Conservation (phyloP, 805 yeast genomes). For the Starmerella gropengiesseri region DNA sequence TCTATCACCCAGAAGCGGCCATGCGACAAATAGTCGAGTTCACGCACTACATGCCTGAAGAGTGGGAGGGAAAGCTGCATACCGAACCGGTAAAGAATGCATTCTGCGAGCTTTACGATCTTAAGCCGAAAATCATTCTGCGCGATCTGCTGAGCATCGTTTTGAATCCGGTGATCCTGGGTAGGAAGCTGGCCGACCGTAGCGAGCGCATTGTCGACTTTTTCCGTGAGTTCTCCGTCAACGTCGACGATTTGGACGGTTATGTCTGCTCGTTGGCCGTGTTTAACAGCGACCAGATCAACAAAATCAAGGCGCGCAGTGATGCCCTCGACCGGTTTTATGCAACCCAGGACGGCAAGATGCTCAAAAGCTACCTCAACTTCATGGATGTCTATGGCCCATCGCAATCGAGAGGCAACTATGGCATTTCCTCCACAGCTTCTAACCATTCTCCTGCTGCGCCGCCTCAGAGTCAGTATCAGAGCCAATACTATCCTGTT, state of each 20-base stretch:
- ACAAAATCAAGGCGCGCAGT: conserved; percentile 30
- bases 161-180: conserved; percentile 78
- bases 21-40: conserved; percentile 66
- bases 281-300: conserved; percentile 63
- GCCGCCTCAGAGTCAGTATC: neutral
- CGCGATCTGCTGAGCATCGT: conserved; percentile 74
- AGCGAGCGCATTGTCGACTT: conserved; percentile 77
- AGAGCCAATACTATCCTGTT: neutral
- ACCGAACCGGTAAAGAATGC: conserved; percentile 75
- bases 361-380: conserved; percentile 82
- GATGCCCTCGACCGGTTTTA: conserved; percentile 32
- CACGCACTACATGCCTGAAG: conserved; percentile 80
- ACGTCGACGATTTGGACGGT: conserved; percentile 81
- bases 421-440: conserved; percentile 6
- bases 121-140: conserved; percentile 57
- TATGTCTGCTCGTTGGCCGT: conserved; percentile 90
- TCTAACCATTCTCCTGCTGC: neutral
- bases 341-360: conserved; percentile 59
- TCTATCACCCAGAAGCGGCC: conserved; percentile 91
- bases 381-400: conserved; percentile 73
- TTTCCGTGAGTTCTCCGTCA: conserved; percentile 77
- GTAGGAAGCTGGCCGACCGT: conserved; percentile 66
- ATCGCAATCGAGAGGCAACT: conserved; percentile 8
- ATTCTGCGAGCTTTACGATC: conserved; percentile 65
- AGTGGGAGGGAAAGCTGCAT: conserved; percentile 80